Conservation (phyloP, 129 eudicot species). For the Chrysanthemum seticuspe region DNA sequence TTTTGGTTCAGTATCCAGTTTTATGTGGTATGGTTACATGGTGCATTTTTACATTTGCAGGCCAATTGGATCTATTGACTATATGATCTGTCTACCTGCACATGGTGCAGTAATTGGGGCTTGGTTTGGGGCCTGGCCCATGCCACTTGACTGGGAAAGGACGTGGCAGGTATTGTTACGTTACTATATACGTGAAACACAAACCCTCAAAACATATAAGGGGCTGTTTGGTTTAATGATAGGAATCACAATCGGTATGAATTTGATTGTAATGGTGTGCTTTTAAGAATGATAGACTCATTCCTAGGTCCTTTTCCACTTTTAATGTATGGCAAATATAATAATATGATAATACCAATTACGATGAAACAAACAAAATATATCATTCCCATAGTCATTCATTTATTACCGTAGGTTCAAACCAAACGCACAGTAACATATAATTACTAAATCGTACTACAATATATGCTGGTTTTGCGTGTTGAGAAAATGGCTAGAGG, state of each 20-base stretch:
- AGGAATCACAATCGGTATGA: too few relatives aligned
- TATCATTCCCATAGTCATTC: too few relatives aligned
- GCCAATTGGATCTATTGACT: constrained; percentile 50
- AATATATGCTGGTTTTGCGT: too few relatives aligned
- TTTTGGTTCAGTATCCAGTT: constrained; percentile 1
- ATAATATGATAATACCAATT: too few relatives aligned
- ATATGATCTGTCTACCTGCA: constrained; percentile 80
- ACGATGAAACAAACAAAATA: too few relatives aligned
- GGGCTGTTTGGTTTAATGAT: too few relatives aligned
- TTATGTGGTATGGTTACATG: constrained; percentile 4
- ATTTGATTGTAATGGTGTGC: too few relatives aligned
- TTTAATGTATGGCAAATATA: too few relatives aligned
- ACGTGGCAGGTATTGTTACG: constrained; percentile 74
- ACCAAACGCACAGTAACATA: background rate
- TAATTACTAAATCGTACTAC: too few relatives aligned
- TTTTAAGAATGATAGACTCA: too few relatives aligned
- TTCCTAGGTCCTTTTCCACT: too few relatives aligned
- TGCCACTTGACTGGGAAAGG: constrained; percentile 99
- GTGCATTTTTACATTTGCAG: constrained; percentile 38
- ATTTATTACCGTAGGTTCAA: too few relatives aligned
- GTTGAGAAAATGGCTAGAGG: background rate
- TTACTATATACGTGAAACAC: background rate
- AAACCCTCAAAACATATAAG: background rate
- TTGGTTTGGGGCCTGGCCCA: constrained; percentile 99
- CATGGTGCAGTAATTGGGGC: constrained; percentile 89